A percentile compares a stretch with the other conserved stretches of the same genome.
These are phyloP conservation scores for Penicillium sp. DNA, from an alignment of 2,329 filamentous ascomycete genomes.

Conservation along the genomic window DNA sequence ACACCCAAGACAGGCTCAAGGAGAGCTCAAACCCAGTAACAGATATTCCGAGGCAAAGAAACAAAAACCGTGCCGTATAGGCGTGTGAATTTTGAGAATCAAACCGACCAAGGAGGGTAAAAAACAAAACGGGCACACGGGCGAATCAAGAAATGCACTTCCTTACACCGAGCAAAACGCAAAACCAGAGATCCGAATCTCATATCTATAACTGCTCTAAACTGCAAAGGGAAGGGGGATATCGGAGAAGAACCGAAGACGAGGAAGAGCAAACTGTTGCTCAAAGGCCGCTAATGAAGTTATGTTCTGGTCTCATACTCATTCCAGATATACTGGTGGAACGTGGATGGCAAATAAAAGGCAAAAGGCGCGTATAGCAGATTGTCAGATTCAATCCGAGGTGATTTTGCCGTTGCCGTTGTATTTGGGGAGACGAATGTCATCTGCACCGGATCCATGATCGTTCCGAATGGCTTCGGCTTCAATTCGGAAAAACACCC, in stretches of 20 bases:
- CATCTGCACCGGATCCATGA: constrained; percentile 60
- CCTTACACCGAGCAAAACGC: constrained; percentile 8
- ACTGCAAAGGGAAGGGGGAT: not conserved
- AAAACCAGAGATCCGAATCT: constrained; percentile 14
- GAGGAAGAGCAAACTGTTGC: not conserved
- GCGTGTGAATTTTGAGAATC: not conserved
- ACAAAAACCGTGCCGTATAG: not conserved
- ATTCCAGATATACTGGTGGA: constrained; percentile 5
- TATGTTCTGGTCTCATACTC: constrained; percentile 22
- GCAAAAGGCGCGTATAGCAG: not conserved
- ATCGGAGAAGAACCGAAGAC: not conserved
- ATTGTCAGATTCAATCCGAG: constrained; percentile 48
- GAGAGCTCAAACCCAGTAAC: not conserved
- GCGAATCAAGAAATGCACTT: constrained; percentile 9
- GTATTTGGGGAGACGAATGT: constrained; percentile 74
- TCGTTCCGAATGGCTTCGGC: constrained; percentile 75
- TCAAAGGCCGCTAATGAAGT: not conserved
- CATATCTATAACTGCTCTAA: constrained; percentile 19
- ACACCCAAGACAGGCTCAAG: not conserved
- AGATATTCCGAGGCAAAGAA: not conserved
- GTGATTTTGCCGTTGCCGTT: constrained; percentile 54
- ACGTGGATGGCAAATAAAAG: constrained; percentile 8
- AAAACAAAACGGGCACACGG: not conserved
- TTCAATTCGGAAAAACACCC: constrained; percentile 95
- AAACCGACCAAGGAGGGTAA: not conserved